Conservation (phyloP, 257 asterid species). For the Fraxinus quadrangulata region DNA sequence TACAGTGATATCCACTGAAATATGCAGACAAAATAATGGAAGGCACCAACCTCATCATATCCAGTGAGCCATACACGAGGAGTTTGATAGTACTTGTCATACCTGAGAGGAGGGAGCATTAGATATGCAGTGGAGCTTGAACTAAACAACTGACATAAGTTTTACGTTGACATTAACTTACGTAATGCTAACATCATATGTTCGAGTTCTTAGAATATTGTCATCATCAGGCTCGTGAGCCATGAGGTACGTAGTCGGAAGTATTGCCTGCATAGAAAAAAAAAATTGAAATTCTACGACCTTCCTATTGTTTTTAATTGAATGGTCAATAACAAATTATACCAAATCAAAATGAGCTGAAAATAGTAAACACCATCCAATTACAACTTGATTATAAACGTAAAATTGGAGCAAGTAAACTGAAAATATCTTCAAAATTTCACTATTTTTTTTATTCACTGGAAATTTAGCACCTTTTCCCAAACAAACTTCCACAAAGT, state of each 20-base stretch:
- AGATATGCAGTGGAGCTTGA: slow-evolving; percentile 20
- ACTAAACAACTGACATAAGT: slow-evolving; percentile 2
- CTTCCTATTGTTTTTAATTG: background rate
- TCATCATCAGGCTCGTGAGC: slow-evolving; percentile 96
- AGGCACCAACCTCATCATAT: slow-evolving; percentile 82
- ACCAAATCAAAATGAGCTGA: background rate
- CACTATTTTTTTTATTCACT: background rate
- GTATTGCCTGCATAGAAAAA: slow-evolving; percentile 67
- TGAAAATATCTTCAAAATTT: background rate
- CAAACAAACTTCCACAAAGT: background rate
- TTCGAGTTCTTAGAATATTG: slow-evolving; percentile 87
- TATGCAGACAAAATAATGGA: slow-evolving; percentile 11
- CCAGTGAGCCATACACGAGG: slow-evolving; percentile 99
- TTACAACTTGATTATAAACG: background rate
- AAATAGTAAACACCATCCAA: background rate
- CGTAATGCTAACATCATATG: slow-evolving; percentile 98
- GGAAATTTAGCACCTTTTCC: background rate
- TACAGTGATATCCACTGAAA: background rate
- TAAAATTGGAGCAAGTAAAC: slow-evolving; percentile 9
- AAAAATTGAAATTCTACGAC: background rate
- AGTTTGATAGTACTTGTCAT: slow-evolving; percentile 97
- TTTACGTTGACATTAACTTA: slow-evolving; percentile 42
- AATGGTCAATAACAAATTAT: background rate
- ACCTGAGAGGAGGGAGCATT: slow-evolving; percentile 48
- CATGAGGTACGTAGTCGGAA: slow-evolving; percentile 67